Base-by-base conservation (phyloP, 164 flowering plant genomes). In the Berberis vulgaris region DNA sequence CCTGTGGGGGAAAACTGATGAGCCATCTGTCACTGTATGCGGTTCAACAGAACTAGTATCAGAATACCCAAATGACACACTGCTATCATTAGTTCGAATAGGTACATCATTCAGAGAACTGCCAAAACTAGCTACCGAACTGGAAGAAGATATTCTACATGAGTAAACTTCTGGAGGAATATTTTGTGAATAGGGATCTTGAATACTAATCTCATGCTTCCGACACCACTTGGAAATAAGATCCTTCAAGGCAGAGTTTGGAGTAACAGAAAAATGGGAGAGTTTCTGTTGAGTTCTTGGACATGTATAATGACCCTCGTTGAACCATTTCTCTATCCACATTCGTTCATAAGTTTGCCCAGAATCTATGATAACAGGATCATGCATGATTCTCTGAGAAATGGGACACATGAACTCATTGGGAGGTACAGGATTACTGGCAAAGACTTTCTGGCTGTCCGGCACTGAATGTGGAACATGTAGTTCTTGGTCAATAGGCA, bases 331-430 rank as follows among this genome's bases (percentile, higher is more conserved):
- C 71, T 86, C 81, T 59, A 89, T 89, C 85, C 83, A 84, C 47
- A 72, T 55, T 78, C 91, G 84, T 66, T 92, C 98, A 78, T 75
- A 92, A 54, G 98, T 86, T 74, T 82, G 79, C 5, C 98, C 98
- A 53, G 98, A 87, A 62, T 85, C 82, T 71, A 92, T 86, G 60
- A 84, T 65, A 53, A 92, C 96, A 8, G 98, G 98, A 74, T 89
- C 98, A 73, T 70, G 73, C 93, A 92, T 89, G 66, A 92, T 46
- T 69, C 71, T 80, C 12, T 49, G 61, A 49, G 98, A 92, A 65
- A 92, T 63, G n/a, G 88, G 88, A 69, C 98, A 92, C 56, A 60
- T 77, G 67, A 83, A 85, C 77, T 83, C 85, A 59, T 85, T 80
- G 6, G 89, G 93, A 12, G 81, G 83, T 60, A 54, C 43, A 11